Percentiles rank a stretch among this genome's conserved stretches.
These are phyloP conservation scores for Rheum nobile DNA, from an alignment of 148 eudicot genomes.

Conservation along the genomic window DNA sequence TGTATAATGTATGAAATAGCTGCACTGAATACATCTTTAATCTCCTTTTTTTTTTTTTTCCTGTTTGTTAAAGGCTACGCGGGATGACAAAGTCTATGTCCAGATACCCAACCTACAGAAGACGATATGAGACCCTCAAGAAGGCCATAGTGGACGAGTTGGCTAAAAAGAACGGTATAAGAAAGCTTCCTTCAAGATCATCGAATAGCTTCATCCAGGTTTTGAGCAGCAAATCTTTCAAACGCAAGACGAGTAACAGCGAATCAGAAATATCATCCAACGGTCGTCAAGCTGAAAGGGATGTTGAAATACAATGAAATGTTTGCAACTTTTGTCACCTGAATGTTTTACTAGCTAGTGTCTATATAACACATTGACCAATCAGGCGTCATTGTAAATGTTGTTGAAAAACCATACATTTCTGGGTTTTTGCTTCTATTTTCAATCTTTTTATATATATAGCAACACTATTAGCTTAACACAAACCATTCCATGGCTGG, in stretches of 20 bases:
- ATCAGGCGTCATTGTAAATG: not conserved
- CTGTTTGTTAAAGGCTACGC: constrained; percentile 41
- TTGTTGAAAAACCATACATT: not conserved
- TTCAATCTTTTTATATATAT: not conserved
- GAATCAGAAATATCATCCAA: constrained; percentile 30
- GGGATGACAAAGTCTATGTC: constrained; percentile 83
- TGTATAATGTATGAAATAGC: no score
- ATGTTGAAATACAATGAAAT: constrained; percentile 40
- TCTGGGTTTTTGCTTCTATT: not conserved
- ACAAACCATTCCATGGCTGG: not conserved
- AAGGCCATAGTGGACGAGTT: constrained; percentile 45
- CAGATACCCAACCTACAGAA: constrained; percentile 77
- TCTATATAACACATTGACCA: not conserved
- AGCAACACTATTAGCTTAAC: not conserved
- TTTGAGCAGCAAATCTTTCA: constrained; percentile 51
- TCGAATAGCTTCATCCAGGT: constrained; percentile 33
- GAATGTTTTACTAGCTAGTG: not conserved
- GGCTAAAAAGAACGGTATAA: constrained; percentile 30
- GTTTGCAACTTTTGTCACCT: not conserved
- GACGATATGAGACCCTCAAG: constrained; percentile 57
- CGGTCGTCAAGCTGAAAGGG: constrained; percentile 25
- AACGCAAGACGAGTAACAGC: constrained; percentile 19
- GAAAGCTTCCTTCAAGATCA: constrained; percentile 16
- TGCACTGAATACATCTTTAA: not conserved
- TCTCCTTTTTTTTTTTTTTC: not conserved